phyloP scores from a whole-genome alignment of 140 eudicot species.

The Cichorium intybus region DNA sequence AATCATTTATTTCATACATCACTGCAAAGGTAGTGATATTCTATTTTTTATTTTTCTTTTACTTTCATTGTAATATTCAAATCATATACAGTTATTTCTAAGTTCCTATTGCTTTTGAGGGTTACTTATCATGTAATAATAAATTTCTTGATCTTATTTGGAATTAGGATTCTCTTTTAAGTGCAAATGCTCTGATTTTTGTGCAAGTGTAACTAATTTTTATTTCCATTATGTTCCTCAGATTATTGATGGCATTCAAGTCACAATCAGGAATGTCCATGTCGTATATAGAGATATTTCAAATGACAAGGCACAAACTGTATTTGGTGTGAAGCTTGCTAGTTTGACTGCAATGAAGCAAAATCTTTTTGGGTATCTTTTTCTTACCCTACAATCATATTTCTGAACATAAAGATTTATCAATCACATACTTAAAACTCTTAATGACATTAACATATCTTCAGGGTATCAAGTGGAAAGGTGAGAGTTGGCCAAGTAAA shows the following conservation, averaged over 20 bases:
- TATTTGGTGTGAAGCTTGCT: slow-evolving; percentile 81
- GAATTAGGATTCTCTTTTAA: not conserved
- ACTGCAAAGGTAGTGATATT: slow-evolving; percentile 75
- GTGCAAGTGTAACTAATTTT: slow-evolving; percentile 6
- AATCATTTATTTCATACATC: slow-evolving; percentile 78
- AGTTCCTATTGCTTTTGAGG: slow-evolving; percentile 14
- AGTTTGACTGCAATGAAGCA: slow-evolving; percentile 81
- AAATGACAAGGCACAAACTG: slow-evolving; percentile 45
- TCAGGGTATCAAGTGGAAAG: slow-evolving; percentile 57
- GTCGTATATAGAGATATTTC: slow-evolving; percentile 54
- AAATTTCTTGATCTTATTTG: not conserved
- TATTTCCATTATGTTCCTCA: slow-evolving; percentile 25
- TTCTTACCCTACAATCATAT: slow-evolving; percentile 17
- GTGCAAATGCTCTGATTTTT: slow-evolving; percentile 6
- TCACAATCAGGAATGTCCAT: slow-evolving; percentile 84
- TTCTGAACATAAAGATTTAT: not conserved
- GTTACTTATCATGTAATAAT: not conserved
- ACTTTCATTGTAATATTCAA: not conserved
- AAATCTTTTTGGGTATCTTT: slow-evolving; percentile 57
- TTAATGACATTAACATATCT: not conserved
- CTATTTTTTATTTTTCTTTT: slow-evolving; percentile 14
- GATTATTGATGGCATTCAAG: slow-evolving; percentile 96
- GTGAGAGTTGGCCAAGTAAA: slow-evolving; percentile 72
- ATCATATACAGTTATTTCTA: not conserved
- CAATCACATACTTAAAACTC: not conserved